phyloP scores from a whole-genome alignment of 2,329 filamentous ascomycete genomes.

The Aspergillus latus region DNA sequence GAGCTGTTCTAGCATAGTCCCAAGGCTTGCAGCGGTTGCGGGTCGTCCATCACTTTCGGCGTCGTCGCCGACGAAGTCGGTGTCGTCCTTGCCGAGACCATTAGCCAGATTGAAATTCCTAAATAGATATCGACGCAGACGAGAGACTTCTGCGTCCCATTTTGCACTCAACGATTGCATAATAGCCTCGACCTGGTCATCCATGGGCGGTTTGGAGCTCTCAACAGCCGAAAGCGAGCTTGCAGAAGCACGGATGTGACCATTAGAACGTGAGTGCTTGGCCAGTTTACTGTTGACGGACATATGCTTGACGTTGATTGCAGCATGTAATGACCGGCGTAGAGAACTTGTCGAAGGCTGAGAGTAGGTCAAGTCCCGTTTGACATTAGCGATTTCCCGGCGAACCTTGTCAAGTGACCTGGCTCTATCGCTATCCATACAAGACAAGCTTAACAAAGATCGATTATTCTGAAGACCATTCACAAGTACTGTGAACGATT shows the following conservation, averaged over 20 bases:
- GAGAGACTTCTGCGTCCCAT: conserved; percentile 47
- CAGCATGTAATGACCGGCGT: conserved; percentile 45
- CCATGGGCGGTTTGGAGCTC: conserved; percentile 28
- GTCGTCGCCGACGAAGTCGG: conserved; percentile 29
- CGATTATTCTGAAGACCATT: conserved; percentile 66
- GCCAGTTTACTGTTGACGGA: conserved; percentile 32
- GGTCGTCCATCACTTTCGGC: conserved; percentile 39
- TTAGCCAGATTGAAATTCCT: conserved; percentile 47
- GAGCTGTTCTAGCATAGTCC: conserved; percentile 40
- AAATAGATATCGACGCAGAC: conserved; percentile 46
- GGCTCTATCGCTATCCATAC: conserved; percentile 62
- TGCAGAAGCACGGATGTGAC: conserved; percentile 19
- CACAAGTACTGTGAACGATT: conserved; percentile 67
- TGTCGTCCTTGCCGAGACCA: conserved; percentile 28
- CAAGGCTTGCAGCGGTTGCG: conserved; percentile 38
- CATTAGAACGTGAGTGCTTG: conserved; percentile 29
- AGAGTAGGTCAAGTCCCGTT: conserved; percentile 38
- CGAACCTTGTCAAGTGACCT: conserved; percentile 61
- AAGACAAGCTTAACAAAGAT: conserved; percentile 61
- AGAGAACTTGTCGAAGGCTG: conserved; percentile 40
- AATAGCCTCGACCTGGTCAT: conserved; percentile 44
- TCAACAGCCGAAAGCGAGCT: conserved; percentile 22
- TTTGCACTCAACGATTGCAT: conserved; percentile 44
- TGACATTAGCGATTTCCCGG: conserved; percentile 55
- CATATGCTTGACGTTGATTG: conserved; percentile 36